These are phyloP conservation scores for Arbutus unedo DNA, from an alignment of 148 eudicot genomes.

Conservation along the genomic window DNA sequence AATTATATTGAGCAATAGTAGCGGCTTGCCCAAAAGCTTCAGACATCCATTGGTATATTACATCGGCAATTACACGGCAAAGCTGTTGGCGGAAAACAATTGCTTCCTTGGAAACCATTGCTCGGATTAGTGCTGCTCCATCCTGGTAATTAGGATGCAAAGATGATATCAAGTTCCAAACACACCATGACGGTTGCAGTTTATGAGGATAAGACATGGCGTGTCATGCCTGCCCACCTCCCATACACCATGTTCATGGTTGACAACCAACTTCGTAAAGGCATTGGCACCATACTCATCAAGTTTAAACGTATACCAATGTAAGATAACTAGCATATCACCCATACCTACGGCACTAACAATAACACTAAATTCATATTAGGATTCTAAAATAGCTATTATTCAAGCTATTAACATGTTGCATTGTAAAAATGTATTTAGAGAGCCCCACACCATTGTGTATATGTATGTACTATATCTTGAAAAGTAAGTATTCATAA, in stretches of 20 bases:
- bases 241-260: not conserved
- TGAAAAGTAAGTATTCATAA: no score
- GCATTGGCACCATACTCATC: not conserved
- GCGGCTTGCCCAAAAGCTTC: slow-evolving; percentile 27
- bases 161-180: slow-evolving; percentile 1
- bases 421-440: no score
- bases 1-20: slow-evolving; percentile 12
- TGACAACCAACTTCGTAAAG: not conserved
- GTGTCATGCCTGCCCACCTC: not conserved
- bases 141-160: slow-evolving; percentile 44
- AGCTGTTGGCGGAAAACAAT: slow-evolving; percentile 53
- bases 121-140: slow-evolving; percentile 67
- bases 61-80: slow-evolving; percentile 56
- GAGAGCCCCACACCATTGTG: no score
- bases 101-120: slow-evolving; percentile 63
- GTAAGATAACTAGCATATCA: not conserved
- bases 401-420: no score
- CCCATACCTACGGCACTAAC: no score
- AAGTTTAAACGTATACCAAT: not conserved
- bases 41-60: slow-evolving; percentile 56
- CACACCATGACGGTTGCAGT: not conserved
- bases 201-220: not conserved
- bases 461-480: no score
- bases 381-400: no score
- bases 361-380: no score